These are phyloP conservation scores for Trichosporon ovoides DNA, from an alignment of 1,284 basidiomycete species.

Conservation along the genomic window DNA sequence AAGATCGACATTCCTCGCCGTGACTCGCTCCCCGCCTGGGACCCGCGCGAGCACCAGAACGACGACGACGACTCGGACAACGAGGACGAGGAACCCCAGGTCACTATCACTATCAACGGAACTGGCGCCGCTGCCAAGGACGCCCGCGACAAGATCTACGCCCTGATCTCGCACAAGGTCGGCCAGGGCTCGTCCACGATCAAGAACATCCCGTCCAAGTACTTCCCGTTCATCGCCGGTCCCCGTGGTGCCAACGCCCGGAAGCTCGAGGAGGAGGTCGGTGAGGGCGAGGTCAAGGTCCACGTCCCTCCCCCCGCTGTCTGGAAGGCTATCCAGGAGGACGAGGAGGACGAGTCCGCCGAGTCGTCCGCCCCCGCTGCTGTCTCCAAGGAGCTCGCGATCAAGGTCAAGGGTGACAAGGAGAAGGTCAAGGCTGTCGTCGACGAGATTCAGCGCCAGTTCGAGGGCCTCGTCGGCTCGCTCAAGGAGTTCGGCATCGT, in stretches of 20 bases:
- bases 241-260: constrained; percentile 55
- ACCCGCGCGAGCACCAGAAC: constrained; percentile 29
- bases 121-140: constrained; percentile 74
- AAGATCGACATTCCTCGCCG: constrained; percentile 86
- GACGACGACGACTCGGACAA: constrained; percentile 44
- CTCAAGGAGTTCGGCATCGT: constrained; percentile 63
- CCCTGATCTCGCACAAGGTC: constrained; percentile 78
- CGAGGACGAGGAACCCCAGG: constrained; percentile 70
- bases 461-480: constrained; percentile 52
- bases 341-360: constrained; percentile 51
- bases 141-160: constrained; percentile 74
- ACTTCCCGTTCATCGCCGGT: constrained; percentile 77
- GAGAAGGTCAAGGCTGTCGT: constrained; percentile 70
- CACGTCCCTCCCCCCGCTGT: constrained; percentile 54
- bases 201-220: constrained; percentile 75
- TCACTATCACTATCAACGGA: constrained; percentile 81
- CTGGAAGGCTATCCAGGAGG: constrained; percentile 46
- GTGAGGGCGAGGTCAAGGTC: constrained; percentile 53
- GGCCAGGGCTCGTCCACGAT: constrained; percentile 75
- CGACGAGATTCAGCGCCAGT: constrained; percentile 66
- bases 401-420: constrained; percentile 64
- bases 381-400: constrained; percentile 56
- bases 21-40: constrained; percentile 48
- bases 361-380: constrained; percentile 50
- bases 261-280: constrained; percentile 55